phyloP scores from a whole-genome alignment of 176 grass and related monocot genomes.

The Eremochloa ophiuroides region DNA sequence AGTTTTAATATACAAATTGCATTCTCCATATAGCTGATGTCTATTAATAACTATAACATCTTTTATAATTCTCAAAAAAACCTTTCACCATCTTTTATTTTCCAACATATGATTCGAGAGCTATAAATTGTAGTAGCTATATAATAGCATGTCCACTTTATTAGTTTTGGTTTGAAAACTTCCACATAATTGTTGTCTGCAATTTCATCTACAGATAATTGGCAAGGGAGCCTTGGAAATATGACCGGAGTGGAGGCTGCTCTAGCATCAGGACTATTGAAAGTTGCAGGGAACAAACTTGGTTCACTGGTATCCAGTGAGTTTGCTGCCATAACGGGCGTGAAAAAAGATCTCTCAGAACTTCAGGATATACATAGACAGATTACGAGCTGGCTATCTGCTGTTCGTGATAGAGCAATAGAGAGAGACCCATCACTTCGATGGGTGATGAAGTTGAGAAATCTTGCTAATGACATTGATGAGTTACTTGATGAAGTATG shows the following conservation, averaged over 20 bases:
- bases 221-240: too few relatives aligned
- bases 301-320: not conserved
- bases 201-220: not conserved
- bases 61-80: too few relatives aligned
- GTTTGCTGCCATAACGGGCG: not conserved
- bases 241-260: not conserved
- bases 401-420: not conserved
- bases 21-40: too few relatives aligned
- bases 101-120: too few relatives aligned
- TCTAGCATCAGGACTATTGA: not conserved
- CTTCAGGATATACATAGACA: not conserved
- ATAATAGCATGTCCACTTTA: too few relatives aligned
- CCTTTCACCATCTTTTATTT: too few relatives aligned
- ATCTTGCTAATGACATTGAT: too few relatives aligned
- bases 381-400: not conserved
- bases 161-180: too few relatives aligned
- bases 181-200: not conserved
- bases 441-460: not conserved
- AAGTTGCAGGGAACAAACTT: not conserved
- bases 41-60: too few relatives aligned
- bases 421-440: not conserved
- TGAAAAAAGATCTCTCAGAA: not conserved
- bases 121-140: too few relatives aligned
- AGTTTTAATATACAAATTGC: too few relatives aligned
- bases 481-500: too few relatives aligned